A percentile compares a stretch with the other conserved stretches of the same genome.
Conservation (phyloP, 2,329 filamentous ascomycete genomes). For the Colletotrichum graminicola region DNA sequence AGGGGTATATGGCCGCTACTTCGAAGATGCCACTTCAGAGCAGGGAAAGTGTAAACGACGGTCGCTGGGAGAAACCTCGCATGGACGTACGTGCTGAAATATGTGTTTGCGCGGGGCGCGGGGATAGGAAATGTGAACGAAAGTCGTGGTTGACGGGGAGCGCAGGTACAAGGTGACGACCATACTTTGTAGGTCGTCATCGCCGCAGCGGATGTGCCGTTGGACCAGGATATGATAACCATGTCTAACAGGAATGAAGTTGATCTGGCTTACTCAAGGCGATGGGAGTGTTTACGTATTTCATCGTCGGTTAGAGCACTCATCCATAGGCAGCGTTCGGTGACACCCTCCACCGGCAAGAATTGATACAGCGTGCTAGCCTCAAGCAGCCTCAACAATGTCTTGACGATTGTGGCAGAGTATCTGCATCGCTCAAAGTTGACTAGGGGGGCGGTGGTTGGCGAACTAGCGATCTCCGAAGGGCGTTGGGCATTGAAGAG, state of each 20-base stretch:
- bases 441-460: conserved; percentile 75
- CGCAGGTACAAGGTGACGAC: conserved; percentile 22
- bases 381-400: conserved; percentile 81
- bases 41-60: conserved; percentile 10
- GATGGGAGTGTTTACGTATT: conserved; percentile 69
- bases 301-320: conserved; percentile 82
- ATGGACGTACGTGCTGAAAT: conserved; percentile 25
- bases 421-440: conserved; percentile 88
- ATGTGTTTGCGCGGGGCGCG: conserved; percentile 23
- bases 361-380: conserved; percentile 81
- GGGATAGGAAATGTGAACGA: conserved; percentile 36
- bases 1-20: conserved; percentile 34
- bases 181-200: conserved; percentile 8
- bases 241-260: neutral
- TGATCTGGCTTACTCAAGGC: conserved; percentile 55
- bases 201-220: neutral
- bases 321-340: conserved; percentile 88
- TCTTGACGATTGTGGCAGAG: conserved; percentile 83
- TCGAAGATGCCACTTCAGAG: conserved; percentile 16
- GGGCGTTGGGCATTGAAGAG: conserved; percentile 86
- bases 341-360: conserved; percentile 79
- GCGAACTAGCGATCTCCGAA: conserved; percentile 77
- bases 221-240: neutral
- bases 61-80: conserved; percentile 19
- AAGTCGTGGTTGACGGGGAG: conserved; percentile 28